Base-by-base conservation (phyloP, 2,329 filamentous ascomycete species). In the Gaeumannomyces sp. region DNA sequence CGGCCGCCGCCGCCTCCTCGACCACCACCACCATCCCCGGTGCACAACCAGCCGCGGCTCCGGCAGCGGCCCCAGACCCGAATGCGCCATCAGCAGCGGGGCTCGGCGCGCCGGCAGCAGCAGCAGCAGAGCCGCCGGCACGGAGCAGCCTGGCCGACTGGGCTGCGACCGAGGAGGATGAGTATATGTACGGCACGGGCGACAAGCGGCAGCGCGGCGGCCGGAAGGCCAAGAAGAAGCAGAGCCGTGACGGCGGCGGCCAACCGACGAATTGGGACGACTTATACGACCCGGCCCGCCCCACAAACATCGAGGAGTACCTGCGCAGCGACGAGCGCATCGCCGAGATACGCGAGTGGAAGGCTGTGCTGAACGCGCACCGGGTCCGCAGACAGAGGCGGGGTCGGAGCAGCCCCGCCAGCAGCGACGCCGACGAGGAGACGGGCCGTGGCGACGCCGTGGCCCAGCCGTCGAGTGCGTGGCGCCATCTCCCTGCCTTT, bases 271-370 rank as follows among this genome's bases (percentile, higher is more conserved):
- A 96, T 73, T 97, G 93, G 93, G 90, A 96, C 74, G 92, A 96
- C 73, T 85, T 95, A 29, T 97, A 97, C 74, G 93, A 97, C 72
- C 91, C 92, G 0, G 81, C 89, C 14, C 81, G 90, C 56, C 93
- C 93, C 11, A 96, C 91, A 57, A 93, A 88, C 69, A 90, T 94
- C 62, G 90, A 93, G 64, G 90, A 94, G 72, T 97, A 95, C 73
- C 84, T 91, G 66, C 83, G 88, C 66, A 95, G 92, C 72, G 92
- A 96, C 66, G 93, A 96, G 77, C 89, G 91, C 73, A 85, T 93
- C 66, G 80, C 84, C 25, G 92, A 96, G 73, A 85, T 93, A 4
- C 83, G 86, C 65, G 92, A 96, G 71, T 97, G 93, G 93, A 96
- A 93, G 73, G 86, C 89, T 57, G 79, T 90, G 53, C 80, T 97